Conservation (phyloP, 2,329 filamentous ascomycete species). For the Didymella arachidicola region DNA sequence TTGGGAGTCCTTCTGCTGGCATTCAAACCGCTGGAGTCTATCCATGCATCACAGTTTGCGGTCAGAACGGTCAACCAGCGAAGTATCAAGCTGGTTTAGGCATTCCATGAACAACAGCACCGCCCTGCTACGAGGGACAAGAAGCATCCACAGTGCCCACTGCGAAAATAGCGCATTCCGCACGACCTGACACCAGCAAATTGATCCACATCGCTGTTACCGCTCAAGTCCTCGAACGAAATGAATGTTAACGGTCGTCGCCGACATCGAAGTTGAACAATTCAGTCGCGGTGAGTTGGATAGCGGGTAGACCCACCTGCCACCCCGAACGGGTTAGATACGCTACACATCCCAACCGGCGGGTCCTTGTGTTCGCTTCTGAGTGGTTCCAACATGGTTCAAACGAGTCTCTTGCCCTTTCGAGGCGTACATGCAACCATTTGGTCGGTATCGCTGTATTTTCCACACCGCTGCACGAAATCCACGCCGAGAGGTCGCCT, state of each 20-base stretch:
- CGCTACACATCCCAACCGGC: conserved; percentile 19
- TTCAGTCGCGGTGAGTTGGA: conserved; percentile 36
- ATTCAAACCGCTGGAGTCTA: not conserved
- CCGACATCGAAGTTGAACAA: conserved; percentile 18
- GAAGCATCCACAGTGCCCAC: conserved; percentile 13
- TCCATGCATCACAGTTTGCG: not conserved
- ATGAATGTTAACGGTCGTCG: conserved; percentile 7
- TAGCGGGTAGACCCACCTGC: conserved; percentile 27
- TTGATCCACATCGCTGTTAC: conserved; percentile 12
- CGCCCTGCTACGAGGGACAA: conserved; percentile 10
- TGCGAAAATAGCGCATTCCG: conserved; percentile 20
- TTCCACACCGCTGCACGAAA: conserved; percentile 35
- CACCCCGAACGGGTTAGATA: conserved; percentile 26
- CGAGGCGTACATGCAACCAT: conserved; percentile 22
- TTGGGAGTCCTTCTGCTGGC: not conserved
- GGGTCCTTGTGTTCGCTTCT: conserved; percentile 21
- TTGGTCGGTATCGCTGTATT: conserved; percentile 26
- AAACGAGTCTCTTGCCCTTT: conserved; percentile 25
- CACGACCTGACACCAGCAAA: conserved; percentile 19
- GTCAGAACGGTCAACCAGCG: not conserved
- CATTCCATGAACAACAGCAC: conserved; percentile 20
- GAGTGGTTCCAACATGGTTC: conserved; percentile 24
- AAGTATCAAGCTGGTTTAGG: conserved; percentile 5
- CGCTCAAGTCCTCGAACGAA: conserved; percentile 3
- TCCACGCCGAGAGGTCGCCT: conserved; percentile 19